These are phyloP conservation scores for Aureobasidium sp. DNA, from an alignment of 2,329 filamentous ascomycete species.

Conservation along the genomic window DNA sequence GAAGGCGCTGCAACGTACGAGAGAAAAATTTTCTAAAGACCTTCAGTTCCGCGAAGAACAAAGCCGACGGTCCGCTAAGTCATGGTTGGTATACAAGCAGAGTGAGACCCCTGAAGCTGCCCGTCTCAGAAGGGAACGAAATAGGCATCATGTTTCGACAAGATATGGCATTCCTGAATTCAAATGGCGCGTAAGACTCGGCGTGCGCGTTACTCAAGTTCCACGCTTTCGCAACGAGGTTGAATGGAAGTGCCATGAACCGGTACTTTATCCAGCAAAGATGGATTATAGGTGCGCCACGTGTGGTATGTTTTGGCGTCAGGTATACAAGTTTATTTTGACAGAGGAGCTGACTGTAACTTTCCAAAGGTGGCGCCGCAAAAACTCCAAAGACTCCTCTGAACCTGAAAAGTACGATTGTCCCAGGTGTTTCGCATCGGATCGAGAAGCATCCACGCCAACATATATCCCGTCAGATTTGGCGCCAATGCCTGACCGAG, in stretches of 20 bases:
- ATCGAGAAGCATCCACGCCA: neutral
- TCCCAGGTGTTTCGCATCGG: neutral
- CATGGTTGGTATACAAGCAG: neutral
- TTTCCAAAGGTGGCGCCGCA: neutral
- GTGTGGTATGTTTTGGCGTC: neutral
- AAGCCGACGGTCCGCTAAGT: accelerated
- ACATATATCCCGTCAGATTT: neutral
- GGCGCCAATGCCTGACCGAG: neutral
- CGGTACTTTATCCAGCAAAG: neutral
- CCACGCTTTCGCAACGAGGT: neutral
- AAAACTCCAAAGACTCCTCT: neutral
- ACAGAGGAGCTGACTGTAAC: neutral
- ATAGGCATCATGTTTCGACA: too few relatives aligned
- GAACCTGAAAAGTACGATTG: neutral
- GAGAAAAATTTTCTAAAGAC: neutral
- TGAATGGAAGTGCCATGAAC: neutral
- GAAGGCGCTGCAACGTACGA: neutral
- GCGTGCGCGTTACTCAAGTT: accelerated
- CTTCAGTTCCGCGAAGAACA: neutral
- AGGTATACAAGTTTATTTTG: neutral
- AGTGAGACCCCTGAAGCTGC: too few relatives aligned
- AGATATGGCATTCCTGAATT: neutral
- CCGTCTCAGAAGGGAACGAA: too few relatives aligned
- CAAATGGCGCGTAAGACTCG: neutral
- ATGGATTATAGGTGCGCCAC: neutral